These are phyloP conservation scores for Plasmodium inui DNA, from an alignment of 169 alveolate genomes.

Conservation along the genomic window DNA sequence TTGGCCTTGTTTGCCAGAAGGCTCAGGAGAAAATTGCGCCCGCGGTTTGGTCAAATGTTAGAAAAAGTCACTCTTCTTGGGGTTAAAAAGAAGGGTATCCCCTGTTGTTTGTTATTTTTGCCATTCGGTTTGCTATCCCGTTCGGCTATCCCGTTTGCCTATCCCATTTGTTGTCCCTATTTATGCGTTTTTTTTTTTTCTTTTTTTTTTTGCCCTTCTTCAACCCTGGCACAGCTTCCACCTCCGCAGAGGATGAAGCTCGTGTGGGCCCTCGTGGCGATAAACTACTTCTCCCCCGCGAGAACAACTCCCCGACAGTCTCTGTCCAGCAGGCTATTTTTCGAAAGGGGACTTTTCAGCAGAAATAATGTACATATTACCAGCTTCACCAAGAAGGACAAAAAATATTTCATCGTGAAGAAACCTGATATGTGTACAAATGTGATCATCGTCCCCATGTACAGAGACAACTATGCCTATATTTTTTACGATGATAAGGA, in stretches of 20 bases:
- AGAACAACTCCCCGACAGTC: neutral
- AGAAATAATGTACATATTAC: neutral
- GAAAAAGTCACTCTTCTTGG: neutral
- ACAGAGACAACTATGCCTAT: constrained; percentile 48
- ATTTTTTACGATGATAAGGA: constrained; percentile 53
- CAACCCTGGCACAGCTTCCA: neutral
- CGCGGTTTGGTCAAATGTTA: neutral
- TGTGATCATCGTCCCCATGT: constrained; percentile 39
- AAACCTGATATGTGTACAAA: constrained; percentile 32
- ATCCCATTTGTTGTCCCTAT: neutral
- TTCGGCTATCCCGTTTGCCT: neutral
- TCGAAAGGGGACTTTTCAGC: constrained; percentile 22
- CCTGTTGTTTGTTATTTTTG: neutral
- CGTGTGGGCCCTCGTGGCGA: neutral
- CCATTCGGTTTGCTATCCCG: neutral
- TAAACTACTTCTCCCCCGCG: constrained; percentile 14
- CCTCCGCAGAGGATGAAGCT: constrained; percentile 20
- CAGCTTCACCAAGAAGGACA: neutral
- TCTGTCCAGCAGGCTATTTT: constrained; percentile 14
- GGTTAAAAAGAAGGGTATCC: neutral
- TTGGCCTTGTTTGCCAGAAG: neutral
- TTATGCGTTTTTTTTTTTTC: neutral
- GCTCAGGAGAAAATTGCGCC: neutral
- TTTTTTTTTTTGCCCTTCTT: neutral
- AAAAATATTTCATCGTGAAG: constrained; percentile 16